Evolutionary conservation across 1,284 basidiomycete genomes (phyloP), one percentile per base, ranked within the genome.

Genomic region (Wallemia mellicola): DNA sequence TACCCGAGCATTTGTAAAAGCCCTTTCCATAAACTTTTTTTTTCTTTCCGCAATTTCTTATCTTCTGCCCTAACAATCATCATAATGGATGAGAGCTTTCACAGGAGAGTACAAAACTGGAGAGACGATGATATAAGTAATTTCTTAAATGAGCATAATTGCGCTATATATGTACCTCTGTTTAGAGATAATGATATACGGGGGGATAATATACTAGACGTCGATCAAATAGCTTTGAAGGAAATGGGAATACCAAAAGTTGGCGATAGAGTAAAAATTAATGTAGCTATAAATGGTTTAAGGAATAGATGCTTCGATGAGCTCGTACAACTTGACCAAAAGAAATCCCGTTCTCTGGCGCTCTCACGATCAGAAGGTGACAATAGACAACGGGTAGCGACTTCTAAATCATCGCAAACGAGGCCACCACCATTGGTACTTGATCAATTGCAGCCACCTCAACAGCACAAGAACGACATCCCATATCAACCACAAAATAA

Each of bases 161-260:
- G 86, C 64, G 76, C 72, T 0, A 75, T 76, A 28, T 81, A 86
- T 66, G 77, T 80, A 1, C 68, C 74, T 2, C 74, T 77, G 0
- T 95, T 95, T 72, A 77, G 75, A 58, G 74, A 75, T 2, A 84
- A 89, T 71, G 87, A 94, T 67, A 89, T 95, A 64, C 74, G 85
- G 55, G 87, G 89, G 9, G 81, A 84, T 67, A 80, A 94, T 32
- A 70, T 95, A 5, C 75, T 94, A 59, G 89, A 95, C 65, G 72
- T 95, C 33, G 88, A 94, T 66, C 83, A 87, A 70, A 70, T 74
- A 2, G 82, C 79, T 1, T 71, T 95, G 56, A 86, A 82, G 68
- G 89, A 94, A 71, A 84, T 94, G 77, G 83, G 83, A 27, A 78
- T 95, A 27, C 67, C 74, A 56, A 87, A 82, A 69, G 81, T 95